Evolutionary conservation across 345 rosid genomes (phyloP).

Genomic region (Hibiscus mutabilis): DNA sequence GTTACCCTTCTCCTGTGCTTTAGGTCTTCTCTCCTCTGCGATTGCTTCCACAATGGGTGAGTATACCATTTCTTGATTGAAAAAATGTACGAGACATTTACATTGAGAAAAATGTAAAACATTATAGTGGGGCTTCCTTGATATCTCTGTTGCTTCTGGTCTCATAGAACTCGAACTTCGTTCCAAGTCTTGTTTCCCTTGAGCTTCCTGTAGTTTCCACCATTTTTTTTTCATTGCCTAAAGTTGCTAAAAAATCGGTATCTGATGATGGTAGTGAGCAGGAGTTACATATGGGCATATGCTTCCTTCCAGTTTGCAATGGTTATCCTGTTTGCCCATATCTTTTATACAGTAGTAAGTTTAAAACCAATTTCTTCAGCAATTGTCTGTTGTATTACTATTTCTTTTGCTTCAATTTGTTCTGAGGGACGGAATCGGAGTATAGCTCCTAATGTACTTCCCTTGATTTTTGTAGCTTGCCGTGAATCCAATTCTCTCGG

Average conservation of each 20-base stretch:
- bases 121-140: no score
- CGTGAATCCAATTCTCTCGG: conserved; percentile 40
- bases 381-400: background rate
- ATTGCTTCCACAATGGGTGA: conserved; percentile 8
- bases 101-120: no score
- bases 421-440: background rate
- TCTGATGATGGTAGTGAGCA: conserved; percentile 41
- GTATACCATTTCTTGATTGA: background rate
- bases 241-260: background rate
- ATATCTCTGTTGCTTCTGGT: no score
- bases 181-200: conserved; percentile 1
- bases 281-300: conserved; percentile 58
- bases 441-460: background rate
- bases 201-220: background rate
- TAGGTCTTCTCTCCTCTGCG: conserved; percentile 5
- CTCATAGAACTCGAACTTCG: background rate
- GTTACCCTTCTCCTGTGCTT: conserved; percentile 8
- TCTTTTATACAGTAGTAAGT: conserved; percentile 49
- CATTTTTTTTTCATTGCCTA: background rate
- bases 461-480: conserved; percentile 31
- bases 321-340: conserved; percentile 55
- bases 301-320: conserved; percentile 53
- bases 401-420: background rate
- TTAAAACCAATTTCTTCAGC: background rate
- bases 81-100: background rate